A percentile compares a stretch with the other conserved stretches of the same genome.
These are phyloP conservation scores for Vitis hybrid DNA, from an alignment of 177 flowering plant genomes.

Conservation along the genomic window DNA sequence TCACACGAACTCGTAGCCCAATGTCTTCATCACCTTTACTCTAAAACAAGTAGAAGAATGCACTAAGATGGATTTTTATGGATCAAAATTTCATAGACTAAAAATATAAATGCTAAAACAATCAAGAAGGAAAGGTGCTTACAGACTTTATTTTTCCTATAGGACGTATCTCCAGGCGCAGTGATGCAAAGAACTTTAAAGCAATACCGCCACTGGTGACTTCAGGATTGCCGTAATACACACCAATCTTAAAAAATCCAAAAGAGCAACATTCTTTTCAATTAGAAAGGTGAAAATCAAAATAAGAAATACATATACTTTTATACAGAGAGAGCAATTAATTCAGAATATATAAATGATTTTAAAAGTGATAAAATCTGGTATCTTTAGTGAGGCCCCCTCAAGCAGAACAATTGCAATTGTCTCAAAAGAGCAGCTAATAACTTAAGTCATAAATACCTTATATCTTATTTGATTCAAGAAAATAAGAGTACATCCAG, in stretches of 20 bases:
- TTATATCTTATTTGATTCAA: conserved; percentile 95
- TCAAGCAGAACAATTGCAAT: too few species aligned
- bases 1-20: conserved; percentile 88
- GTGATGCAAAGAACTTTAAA: conserved; percentile 93
- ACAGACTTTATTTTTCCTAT: conserved; percentile 97
- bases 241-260: conserved; percentile 74
- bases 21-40: conserved; percentile 95
- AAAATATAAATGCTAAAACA: neutral
- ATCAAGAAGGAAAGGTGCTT: conserved; percentile 33
- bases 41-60: conserved; percentile 29
- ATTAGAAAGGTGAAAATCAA: too few species aligned
- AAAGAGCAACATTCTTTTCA: too few species aligned
- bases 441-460: conserved; percentile 39
- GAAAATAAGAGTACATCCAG: conserved; percentile 95
- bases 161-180: conserved; percentile 93
- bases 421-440: neutral
- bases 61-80: neutral
- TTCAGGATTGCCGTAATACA: conserved; percentile 97
- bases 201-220: conserved; percentile 99
- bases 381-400: too few species aligned
- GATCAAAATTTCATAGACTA: neutral
- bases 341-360: too few species aligned
- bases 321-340: too few species aligned
- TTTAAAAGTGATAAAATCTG: too few species aligned
- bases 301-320: too few species aligned